phyloP scores from a whole-genome alignment of 371 early-diverging fungal species.

The Phascolomyces articulosus region DNA sequence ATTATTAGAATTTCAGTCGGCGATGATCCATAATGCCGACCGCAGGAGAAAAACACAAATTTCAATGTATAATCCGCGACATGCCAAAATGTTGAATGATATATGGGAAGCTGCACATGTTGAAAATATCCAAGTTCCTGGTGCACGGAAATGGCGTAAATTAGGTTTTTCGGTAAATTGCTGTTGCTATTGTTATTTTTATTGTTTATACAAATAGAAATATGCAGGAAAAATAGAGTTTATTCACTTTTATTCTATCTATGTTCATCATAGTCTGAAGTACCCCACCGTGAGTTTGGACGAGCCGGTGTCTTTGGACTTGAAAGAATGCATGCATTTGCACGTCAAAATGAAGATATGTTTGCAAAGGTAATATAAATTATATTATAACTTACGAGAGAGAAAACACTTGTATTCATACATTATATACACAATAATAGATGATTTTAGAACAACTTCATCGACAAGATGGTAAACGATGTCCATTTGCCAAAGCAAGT shows the following conservation, averaged over 20 bases:
- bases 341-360: constrained; percentile 40
- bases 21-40: constrained; percentile 60
- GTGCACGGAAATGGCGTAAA: constrained; percentile 63
- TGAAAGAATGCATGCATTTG: constrained; percentile 66
- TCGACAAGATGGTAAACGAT: constrained; percentile 57
- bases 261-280: constrained; percentile 50
- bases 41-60: constrained; percentile 54
- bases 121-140: constrained; percentile 31
- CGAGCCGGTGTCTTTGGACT: constrained; percentile 72
- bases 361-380: constrained; percentile 49
- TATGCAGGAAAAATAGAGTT: too few species aligned
- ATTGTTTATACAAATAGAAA: too few species aligned
- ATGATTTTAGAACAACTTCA: constrained; percentile 63
- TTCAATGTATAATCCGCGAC: constrained; percentile 51
- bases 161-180: constrained; percentile 69
- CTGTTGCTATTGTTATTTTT: too few species aligned
- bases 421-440: constrained; percentile 27
- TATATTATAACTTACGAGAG: neutral
- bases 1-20: constrained; percentile 70
- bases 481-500: constrained; percentile 70
- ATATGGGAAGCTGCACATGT: constrained; percentile 62
- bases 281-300: constrained; percentile 64
- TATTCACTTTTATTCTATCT: neutral
- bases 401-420: neutral
- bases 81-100: constrained; percentile 57